Conservation (phyloP, 164 flowering plant species). For the Macadamia integrifolia region DNA sequence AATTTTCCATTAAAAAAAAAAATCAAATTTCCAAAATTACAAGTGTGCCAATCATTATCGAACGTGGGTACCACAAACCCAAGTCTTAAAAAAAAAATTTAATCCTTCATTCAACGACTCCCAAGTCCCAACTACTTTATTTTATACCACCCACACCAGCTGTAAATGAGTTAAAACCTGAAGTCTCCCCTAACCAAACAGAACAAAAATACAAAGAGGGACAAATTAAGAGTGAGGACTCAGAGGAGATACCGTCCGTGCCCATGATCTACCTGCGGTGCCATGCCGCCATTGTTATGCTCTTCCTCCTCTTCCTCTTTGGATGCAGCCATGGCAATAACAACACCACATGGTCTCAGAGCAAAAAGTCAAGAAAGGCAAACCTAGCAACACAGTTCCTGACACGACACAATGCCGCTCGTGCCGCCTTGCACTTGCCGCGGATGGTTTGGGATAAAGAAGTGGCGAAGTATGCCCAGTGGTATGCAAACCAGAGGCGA, state of each 20-base stretch:
- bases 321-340: conserved; percentile 3
- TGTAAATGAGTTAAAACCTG: background rate
- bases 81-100: conserved; percentile 14
- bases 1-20: no score
- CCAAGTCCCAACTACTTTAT: background rate
- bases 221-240: no score
- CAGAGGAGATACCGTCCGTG: no score
- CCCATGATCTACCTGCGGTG: background rate
- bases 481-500: conserved; percentile 32
- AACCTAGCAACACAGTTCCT: conserved; percentile 22
- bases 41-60: conserved; percentile 43
- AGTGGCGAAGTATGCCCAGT: conserved; percentile 32
- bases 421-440: conserved; percentile 18
- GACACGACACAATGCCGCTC: conserved; percentile 39
- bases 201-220: no score
- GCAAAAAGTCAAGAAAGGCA: no score
- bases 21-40: background rate
- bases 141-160: background rate
- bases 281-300: background rate
- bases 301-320: conserved; percentile 17
- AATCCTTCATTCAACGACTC: conserved; percentile 4
- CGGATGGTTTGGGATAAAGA: conserved; percentile 36
- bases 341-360: background rate
- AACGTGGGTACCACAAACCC: conserved; percentile 48
- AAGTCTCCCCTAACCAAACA: background rate